Base-by-base conservation (phyloP, 768 basidiomycete species). In the Russula compacta region DNA sequence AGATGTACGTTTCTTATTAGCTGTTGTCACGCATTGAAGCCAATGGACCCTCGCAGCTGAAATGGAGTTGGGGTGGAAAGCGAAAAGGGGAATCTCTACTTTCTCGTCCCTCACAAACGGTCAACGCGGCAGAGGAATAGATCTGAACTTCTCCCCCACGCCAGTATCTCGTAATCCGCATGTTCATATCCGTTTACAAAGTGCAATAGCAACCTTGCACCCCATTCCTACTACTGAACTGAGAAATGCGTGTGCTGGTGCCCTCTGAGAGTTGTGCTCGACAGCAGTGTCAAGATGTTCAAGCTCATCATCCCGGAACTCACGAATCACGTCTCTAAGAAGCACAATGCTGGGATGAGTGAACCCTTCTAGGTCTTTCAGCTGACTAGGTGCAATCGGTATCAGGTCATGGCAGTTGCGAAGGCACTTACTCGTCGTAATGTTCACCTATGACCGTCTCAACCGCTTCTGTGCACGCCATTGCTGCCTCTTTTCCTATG, bases 401-500 rank as follows among this genome's bases (percentile, higher is more conserved):
- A 21, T 32, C 19, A 9, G 58, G 24, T 36, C 8, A 33, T 17
- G 6, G 6, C 39, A 11, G 21, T 14, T 44, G 35, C 14, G 51
- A 48, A 57, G 32, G n/a, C 12, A 80, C 91, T 70, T 71, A 95
- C 95, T 97, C 93, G 71, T 98, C 92, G 68, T 98, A 98, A 73
- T 98, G 95, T 72, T 98, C 95, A 43, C 95, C 95, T 55, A 98
- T 98, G 58, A 92, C 92, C 0, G 95, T 97, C 72, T 98, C 95
- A 19, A 98, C 94, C 0, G 95, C 95, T 72, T 98, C 95, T 0
- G 95, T 98, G 69, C 95, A 98, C 6, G 95, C 95, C 95, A 98
- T 98, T 0, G 95, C 93, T 12, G 94, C 92, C 67, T 97, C 88
- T 69, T 84, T 88, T 40, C 95, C 89, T 81, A 95, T 79, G 21